phyloP scores from a whole-genome alignment of 495 filamentous ascomycete genomes.

The Lophiotrema nucula region DNA sequence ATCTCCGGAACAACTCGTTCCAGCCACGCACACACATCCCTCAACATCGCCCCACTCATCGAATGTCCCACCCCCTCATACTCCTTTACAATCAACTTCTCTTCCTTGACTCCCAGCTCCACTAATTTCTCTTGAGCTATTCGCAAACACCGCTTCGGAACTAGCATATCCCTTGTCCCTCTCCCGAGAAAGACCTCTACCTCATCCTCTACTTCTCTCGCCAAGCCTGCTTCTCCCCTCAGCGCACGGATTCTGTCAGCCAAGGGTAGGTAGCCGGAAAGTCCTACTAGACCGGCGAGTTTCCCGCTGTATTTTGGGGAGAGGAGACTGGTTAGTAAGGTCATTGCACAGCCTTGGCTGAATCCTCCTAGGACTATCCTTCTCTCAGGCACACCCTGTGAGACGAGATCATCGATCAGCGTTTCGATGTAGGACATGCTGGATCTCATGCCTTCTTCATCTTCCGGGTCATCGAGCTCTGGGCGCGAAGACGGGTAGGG shows the following conservation, averaged over 20 bases:
- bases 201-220: conserved; percentile 32
- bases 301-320: conserved; percentile 39
- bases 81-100: conserved; percentile 34
- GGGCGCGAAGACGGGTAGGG: conserved; percentile 39
- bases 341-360: conserved; percentile 46
- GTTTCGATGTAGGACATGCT: conserved; percentile 43
- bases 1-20: conserved; percentile 36
- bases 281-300: conserved; percentile 42
- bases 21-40: conserved; percentile 38
- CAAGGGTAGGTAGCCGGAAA: conserved; percentile 46
- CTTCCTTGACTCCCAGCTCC: conserved; percentile 32
- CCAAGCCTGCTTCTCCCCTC: conserved; percentile 30
- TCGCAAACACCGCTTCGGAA: conserved; percentile 36
- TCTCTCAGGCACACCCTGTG: conserved; percentile 39
- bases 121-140: conserved; percentile 34
- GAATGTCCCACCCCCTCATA: conserved; percentile 41
- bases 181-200: conserved; percentile 38
- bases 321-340: conserved; percentile 40
- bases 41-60: conserved; percentile 30
- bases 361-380: conserved; percentile 48
- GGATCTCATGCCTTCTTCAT: conserved; percentile 41
- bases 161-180: conserved; percentile 38
- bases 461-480: conserved; percentile 40
- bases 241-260: conserved; percentile 30
- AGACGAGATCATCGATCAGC: conserved; percentile 42